Base-by-base conservation (phyloP, 2,329 filamentous ascomycete genomes). In the Trichothecium roseum region DNA sequence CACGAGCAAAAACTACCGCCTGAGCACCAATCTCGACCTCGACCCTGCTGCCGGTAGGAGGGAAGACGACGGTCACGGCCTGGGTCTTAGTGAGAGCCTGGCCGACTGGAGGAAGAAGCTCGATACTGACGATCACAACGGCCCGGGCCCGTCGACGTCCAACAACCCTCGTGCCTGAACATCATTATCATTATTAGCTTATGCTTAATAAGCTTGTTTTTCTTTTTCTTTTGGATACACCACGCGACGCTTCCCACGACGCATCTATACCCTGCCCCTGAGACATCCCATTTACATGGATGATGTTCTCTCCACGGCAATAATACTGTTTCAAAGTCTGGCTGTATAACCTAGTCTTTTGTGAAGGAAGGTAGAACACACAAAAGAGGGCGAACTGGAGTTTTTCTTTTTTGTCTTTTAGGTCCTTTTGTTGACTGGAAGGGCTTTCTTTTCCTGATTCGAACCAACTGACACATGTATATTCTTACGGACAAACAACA, bases 1-100 rank as follows among this genome's bases (percentile, higher is more conserved):
- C 28, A 94, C 87, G 10, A 95, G 89, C 63, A 91, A 93, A 59
- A 93, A 85, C 50, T 95, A 96, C 57, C 81, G 91, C 17, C 65
- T 95, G 30, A 94, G 85, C 58, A 88, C 81, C 51, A 78, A 83
- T 35, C 93, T 94, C 49, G 88, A 95, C 53, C 88, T 93, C 48
- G 88, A 94, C 38, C 45, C 53, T 16, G 64, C 48, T 5, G 48
- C 58, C 18, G 38, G 37, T 33, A 67, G 64, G 44, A 63, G 63
- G 34, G 59, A 64, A 15, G 65, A 68, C 28, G 65, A 70, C 7
- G 60, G 40, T 20, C 31, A 45, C 8, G 48, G 46, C 31, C 49
- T 65, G 12, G 74, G 67, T 17, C 63, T 86, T 45, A 85, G 74
- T 49, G 80, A 81, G 52, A 85, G 77, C 47, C 59, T 91, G 30